Conservation (phyloP, 2,329 filamentous ascomycete genomes). For the Sordariomycetes sp. region DNA sequence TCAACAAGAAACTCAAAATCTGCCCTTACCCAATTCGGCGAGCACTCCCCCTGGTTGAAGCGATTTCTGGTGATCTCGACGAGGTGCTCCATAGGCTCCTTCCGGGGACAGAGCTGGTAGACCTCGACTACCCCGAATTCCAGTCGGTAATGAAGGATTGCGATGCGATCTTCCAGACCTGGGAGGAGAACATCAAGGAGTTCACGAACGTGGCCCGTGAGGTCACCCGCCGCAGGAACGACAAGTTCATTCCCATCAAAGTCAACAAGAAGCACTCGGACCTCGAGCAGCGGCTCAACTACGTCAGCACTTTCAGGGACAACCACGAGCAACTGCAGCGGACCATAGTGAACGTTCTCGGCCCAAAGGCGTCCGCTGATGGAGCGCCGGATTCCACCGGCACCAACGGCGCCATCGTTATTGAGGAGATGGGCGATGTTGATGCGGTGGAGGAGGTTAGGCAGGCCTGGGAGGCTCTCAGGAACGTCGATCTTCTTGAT, state of each 20-base stretch:
- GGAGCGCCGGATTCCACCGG: conserved; percentile 33
- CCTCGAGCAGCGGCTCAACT: conserved; percentile 81
- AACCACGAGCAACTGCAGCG: conserved; percentile 96
- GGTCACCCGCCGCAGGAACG: conserved; percentile 81
- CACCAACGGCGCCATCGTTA: conserved; percentile 51
- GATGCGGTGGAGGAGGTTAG: conserved; percentile 94
- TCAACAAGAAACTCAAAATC: conserved; percentile 96
- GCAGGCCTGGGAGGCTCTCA: conserved; percentile 85
- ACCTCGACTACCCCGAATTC: conserved; percentile 87
- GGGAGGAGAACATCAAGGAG: conserved; percentile 94
- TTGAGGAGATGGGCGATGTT: conserved; percentile 92
- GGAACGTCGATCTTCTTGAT: conserved; percentile 90
- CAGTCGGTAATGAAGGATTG: conserved; percentile 71
- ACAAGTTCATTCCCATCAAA: conserved; percentile 98
- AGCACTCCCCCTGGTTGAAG: conserved; percentile 87
- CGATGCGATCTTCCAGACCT: conserved; percentile 75
- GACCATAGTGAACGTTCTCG: conserved; percentile 94
- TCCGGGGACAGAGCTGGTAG: conserved; percentile 76
- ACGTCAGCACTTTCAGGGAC: conserved; percentile 86
- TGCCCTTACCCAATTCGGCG: conserved; percentile 90
- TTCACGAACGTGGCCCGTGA: conserved; percentile 97
- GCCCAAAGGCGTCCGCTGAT: conserved; percentile 51
- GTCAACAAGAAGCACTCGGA: conserved; percentile 77
- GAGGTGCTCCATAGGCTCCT: conserved; percentile 74
- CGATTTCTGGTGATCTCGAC: conserved; percentile 89